Conservation (phyloP, 441 rosid species). For the Pelargonium citronellum region DNA sequence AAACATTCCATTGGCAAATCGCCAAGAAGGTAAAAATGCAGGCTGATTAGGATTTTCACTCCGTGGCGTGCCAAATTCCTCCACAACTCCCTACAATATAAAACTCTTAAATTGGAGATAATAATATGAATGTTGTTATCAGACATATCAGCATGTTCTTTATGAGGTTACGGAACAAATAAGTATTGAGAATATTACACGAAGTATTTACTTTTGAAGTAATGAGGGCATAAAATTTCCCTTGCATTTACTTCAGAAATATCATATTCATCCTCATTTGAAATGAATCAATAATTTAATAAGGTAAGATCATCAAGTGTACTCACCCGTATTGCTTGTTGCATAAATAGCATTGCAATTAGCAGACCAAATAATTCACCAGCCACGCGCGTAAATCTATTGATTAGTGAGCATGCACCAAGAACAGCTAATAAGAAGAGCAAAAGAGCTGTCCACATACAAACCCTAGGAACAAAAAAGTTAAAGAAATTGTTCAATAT, state of each 20-base stretch:
- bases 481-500: conserved; percentile 21
- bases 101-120: conserved; percentile 17
- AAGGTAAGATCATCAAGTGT: conserved; percentile 7
- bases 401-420: conserved; percentile 79
- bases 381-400: conserved; percentile 71
- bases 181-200: too few species aligned
- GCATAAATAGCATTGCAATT: conserved; percentile 82
- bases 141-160: not conserved
- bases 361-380: conserved; percentile 82
- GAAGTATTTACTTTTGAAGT: too few species aligned
- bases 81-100: conserved; percentile 54
- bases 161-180: not conserved
- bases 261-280: conserved; percentile 9
- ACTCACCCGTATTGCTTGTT: conserved; percentile 71
- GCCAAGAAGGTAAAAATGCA: conserved; percentile 58
- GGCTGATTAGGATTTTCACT: conserved; percentile 53
- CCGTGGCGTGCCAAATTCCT: conserved; percentile 63
- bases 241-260: not conserved
- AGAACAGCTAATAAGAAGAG: conserved; percentile 60
- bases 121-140: not conserved
- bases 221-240: not conserved
- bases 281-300: conserved; percentile 6
- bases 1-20: conserved; percentile 81
- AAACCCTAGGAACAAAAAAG: conserved; percentile 46
- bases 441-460: conserved; percentile 69